Conservation (phyloP, 768 basidiomycete species). For the Serendipita sp. region DNA sequence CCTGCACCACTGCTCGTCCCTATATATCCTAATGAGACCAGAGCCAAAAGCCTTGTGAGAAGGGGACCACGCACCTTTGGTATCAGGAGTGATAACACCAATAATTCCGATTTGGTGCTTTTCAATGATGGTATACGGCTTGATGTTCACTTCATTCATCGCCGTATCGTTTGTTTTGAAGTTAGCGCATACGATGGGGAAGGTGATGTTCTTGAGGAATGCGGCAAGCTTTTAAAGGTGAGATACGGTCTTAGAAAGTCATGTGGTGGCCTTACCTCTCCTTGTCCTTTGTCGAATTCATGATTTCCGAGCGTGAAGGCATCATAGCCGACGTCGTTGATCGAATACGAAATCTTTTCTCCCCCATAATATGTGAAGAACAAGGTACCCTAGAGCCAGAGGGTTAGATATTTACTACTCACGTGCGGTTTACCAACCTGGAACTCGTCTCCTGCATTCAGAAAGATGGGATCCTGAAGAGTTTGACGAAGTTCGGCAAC, state of each 20-base stretch:
- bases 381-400: conserved; percentile 22
- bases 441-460: conserved; percentile 35
- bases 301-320: conserved; percentile 29
- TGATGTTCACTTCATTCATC: conserved; percentile 19
- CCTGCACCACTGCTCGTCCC: conserved; percentile 12
- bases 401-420: too few relatives aligned
- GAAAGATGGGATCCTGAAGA: conserved; percentile 24
- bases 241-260: neutral
- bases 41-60: neutral
- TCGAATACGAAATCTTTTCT: conserved; percentile 25
- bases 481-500: conserved; percentile 21
- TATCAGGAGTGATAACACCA: conserved; percentile 29
- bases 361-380: conserved; percentile 32
- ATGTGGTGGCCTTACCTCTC: neutral
- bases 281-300: conserved; percentile 1
- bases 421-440: conserved; percentile 14
- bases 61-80: conserved; percentile 25
- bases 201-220: conserved; percentile 24
- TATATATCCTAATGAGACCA: neutral
- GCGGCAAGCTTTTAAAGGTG: neutral
- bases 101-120: conserved; percentile 28
- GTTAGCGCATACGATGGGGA: conserved; percentile 32
- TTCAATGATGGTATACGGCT: conserved; percentile 27
- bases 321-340: conserved; percentile 31
- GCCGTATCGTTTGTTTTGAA: conserved; percentile 22